Conservation (phyloP, 2,329 filamentous ascomycete genomes). For the Parastagonospora nodorum region DNA sequence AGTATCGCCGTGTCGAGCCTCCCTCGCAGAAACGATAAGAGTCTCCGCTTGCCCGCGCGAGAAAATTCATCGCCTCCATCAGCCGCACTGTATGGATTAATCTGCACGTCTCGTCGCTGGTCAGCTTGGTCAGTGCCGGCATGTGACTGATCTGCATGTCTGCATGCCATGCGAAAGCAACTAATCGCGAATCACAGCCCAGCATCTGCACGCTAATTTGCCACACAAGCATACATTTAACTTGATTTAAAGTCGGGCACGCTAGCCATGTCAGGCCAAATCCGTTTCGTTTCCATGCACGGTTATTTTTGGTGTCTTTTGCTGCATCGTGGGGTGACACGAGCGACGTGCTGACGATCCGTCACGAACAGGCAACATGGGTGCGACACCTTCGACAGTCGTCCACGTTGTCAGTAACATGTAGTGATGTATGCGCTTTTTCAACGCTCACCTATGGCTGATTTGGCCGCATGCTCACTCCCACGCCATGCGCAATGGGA, state of each 20-base stretch:
- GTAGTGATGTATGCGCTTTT: conserved; percentile 8
- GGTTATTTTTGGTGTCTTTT: conserved; percentile 37
- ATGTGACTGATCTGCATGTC: conserved; percentile 17
- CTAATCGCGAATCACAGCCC: conserved; percentile 13
- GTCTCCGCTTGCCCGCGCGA: conserved; percentile 14
- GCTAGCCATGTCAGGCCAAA: conserved; percentile 21
- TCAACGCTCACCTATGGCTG: background rate
- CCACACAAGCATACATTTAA: conserved; percentile 18
- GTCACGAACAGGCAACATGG: conserved; percentile 12
- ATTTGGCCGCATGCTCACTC: background rate
- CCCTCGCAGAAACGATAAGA: conserved; percentile 13
- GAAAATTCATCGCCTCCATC: conserved; percentile 7
- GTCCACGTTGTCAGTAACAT: conserved; percentile 22
- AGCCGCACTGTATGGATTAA: conserved; percentile 12
- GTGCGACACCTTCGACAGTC: conserved; percentile 11
- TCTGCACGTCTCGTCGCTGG: conserved; percentile 7
- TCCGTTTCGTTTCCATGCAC: conserved; percentile 31
- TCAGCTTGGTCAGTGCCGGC: conserved; percentile 19
- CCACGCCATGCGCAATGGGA: conserved; percentile 4
- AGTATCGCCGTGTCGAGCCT: conserved; percentile 1
- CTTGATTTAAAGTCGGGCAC: conserved; percentile 12
- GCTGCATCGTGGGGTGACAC: conserved; percentile 22
- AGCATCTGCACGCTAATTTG: conserved; percentile 19
- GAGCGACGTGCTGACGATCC: background rate
- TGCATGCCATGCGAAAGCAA: conserved; percentile 5